Conservation (phyloP, 768 basidiomycete species). For the Tricholoma hemisulphureum region DNA sequence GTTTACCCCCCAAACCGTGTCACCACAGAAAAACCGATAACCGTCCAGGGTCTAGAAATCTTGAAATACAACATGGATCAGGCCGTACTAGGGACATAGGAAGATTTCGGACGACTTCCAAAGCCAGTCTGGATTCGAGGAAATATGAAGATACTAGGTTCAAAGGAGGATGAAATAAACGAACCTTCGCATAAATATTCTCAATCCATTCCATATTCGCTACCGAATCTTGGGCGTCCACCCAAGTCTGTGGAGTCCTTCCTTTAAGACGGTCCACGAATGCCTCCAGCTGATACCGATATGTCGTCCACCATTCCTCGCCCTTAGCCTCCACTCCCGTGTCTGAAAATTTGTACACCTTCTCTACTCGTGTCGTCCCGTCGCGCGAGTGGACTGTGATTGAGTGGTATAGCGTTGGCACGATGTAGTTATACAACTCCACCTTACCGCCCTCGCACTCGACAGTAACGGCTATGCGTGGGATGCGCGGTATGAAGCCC, state of each 20-base stretch:
- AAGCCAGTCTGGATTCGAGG: constrained; percentile 18
- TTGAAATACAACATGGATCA: too few relatives aligned
- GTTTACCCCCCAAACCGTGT: too few relatives aligned
- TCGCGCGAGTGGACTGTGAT: constrained; percentile 41
- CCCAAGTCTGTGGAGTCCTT: constrained; percentile 52
- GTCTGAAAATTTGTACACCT: constrained; percentile 41
- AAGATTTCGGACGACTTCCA: constrained; percentile 26
- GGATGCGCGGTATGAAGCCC: constrained; percentile 38
- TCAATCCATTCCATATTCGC: constrained; percentile 59
- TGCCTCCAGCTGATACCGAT: constrained; percentile 58
- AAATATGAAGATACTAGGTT: background rate
- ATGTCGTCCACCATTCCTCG: constrained; percentile 60
- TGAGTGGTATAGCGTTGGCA: constrained; percentile 48
- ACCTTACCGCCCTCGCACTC: constrained; percentile 46
- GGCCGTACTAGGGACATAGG: constrained; percentile 12
- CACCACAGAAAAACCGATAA: too few relatives aligned
- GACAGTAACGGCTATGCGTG: constrained; percentile 34
- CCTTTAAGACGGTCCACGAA: constrained; percentile 61
- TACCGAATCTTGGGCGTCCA: constrained; percentile 52
- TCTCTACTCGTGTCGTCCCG: constrained; percentile 37
- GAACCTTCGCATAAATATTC: constrained; percentile 51
- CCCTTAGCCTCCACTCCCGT: constrained; percentile 45
- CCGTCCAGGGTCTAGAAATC: too few relatives aligned
- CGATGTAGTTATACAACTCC: constrained; percentile 39
- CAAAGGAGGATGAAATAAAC: constrained; percentile 3